These are phyloP conservation scores for Selaginella tamariscina DNA, from an alignment of 75 land plant species.

Conservation along the genomic window DNA sequence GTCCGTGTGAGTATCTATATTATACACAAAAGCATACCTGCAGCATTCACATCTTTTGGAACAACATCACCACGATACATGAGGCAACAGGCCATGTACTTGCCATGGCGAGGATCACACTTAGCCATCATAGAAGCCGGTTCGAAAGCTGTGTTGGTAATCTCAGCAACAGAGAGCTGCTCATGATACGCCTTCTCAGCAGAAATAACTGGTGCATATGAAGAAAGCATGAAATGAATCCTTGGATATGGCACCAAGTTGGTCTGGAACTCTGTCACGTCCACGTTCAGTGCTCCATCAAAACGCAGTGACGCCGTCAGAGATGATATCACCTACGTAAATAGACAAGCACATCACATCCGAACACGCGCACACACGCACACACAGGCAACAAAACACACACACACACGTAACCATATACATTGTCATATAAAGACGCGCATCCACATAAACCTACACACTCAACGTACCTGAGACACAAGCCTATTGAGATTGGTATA, in stretches of 20 bases:
- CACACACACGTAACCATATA: too few species aligned
- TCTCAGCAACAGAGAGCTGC: conserved; percentile 10
- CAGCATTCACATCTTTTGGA: background rate
- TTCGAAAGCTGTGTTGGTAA: conserved; percentile 6
- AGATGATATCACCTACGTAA: background rate
- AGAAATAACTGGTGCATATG: conserved; percentile 10
- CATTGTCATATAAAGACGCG: too few species aligned
- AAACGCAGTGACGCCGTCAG: conserved; percentile 9
- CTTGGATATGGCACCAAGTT: conserved; percentile 13
- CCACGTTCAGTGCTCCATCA: conserved; percentile 9
- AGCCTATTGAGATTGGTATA: background rate
- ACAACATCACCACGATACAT: conserved; percentile 7
- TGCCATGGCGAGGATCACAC: conserved; percentile 8
- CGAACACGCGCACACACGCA: too few species aligned
- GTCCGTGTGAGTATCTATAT: too few species aligned
- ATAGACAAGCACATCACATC: too few species aligned
- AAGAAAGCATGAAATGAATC: conserved; percentile 12
- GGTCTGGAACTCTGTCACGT: conserved; percentile 9
- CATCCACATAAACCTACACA: background rate
- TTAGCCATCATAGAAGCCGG: conserved; percentile 10
- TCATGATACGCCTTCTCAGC: conserved; percentile 11
- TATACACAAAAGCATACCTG: too few species aligned
- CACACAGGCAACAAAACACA: too few species aligned
- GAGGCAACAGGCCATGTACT: conserved; percentile 11
- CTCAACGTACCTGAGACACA: background rate